phyloP scores from a whole-genome alignment of 1,284 basidiomycete genomes.

The Malassezia psittaci region DNA sequence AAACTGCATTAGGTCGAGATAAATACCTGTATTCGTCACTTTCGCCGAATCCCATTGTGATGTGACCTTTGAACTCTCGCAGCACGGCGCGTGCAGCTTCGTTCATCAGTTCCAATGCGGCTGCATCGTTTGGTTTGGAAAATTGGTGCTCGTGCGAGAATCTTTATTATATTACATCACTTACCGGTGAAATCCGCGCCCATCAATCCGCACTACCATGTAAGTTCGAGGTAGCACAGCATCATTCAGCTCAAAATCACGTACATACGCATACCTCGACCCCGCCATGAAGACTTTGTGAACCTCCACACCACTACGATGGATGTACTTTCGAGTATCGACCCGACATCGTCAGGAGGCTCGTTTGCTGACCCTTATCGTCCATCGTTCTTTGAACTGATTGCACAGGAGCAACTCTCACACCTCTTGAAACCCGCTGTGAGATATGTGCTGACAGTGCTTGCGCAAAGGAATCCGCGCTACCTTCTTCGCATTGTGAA shows the following conservation, averaged over 20 bases:
- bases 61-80: constrained; percentile 48
- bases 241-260: constrained; percentile 80
- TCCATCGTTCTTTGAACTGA: constrained; percentile 87
- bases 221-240: constrained; percentile 71
- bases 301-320: constrained; percentile 17
- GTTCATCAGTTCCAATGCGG: constrained; percentile 85
- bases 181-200: constrained; percentile 85
- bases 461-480: constrained; percentile 86
- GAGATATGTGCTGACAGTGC: constrained; percentile 82
- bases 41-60: constrained; percentile 67
- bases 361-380: constrained; percentile 51
- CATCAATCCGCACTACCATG: constrained; percentile 79
- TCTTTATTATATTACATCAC: constrained; percentile 50
- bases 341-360: constrained; percentile 27
- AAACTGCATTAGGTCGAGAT: constrained; percentile 56
- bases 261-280: constrained; percentile 81
- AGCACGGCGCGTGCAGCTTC: constrained; percentile 71
- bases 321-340: constrained; percentile 31
- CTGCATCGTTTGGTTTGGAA: constrained; percentile 78
- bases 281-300: constrained; percentile 63
- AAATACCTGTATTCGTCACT: constrained; percentile 87
- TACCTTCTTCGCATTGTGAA: constrained; percentile 86
- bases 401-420: constrained; percentile 86
- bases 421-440: constrained; percentile 87
- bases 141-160: constrained; percentile 77